These are phyloP conservation scores for Leishmania braziliensis DNA, from an alignment of 208 protist genomes.

Conservation along the genomic window DNA sequence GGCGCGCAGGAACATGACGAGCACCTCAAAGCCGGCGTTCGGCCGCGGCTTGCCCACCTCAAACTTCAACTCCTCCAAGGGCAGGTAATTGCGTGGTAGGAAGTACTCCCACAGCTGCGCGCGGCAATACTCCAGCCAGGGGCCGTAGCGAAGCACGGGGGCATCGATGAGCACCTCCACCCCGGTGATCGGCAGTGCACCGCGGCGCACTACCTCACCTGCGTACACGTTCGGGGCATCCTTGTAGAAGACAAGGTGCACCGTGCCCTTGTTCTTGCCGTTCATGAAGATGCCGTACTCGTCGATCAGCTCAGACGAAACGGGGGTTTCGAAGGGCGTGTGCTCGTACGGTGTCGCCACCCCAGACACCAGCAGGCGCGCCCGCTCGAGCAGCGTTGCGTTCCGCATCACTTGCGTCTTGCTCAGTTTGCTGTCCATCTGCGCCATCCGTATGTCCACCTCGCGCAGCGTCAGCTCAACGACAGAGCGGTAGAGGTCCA, in stretches of 20 bases:
- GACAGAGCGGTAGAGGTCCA: constrained; percentile 82
- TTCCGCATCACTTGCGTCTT: constrained; percentile 53
- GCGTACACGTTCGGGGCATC: constrained; percentile 86
- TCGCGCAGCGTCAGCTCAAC: constrained; percentile 74
- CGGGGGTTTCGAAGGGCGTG: constrained; percentile 29
- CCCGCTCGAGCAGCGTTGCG: constrained; percentile 57
- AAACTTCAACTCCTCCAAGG: constrained; percentile 65
- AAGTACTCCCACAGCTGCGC: constrained; percentile 82
- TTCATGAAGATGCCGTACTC: constrained; percentile 82
- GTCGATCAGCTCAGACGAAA: constrained; percentile 61
- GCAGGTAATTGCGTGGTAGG: constrained; percentile 73
- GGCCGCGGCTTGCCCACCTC: constrained; percentile 72
- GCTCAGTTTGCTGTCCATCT: constrained; percentile 59
- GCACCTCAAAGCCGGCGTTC: constrained; percentile 74
- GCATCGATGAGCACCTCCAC: constrained; percentile 82
- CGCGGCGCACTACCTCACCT: constrained; percentile 57
- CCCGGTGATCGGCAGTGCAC: constrained; percentile 66
- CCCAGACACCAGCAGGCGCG: constrained; percentile 55
- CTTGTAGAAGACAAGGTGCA: constrained; percentile 81
- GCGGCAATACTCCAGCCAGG: constrained; percentile 87
- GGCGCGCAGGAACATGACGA: constrained; percentile 73
- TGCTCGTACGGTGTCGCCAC: constrained; percentile 27
- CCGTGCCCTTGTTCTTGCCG: constrained; percentile 58
- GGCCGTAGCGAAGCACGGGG: constrained; percentile 68
- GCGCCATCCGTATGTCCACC: constrained; percentile 73